Base-by-base conservation (phyloP, 768 basidiomycete species). In the Leucocoprinus sp. region DNA sequence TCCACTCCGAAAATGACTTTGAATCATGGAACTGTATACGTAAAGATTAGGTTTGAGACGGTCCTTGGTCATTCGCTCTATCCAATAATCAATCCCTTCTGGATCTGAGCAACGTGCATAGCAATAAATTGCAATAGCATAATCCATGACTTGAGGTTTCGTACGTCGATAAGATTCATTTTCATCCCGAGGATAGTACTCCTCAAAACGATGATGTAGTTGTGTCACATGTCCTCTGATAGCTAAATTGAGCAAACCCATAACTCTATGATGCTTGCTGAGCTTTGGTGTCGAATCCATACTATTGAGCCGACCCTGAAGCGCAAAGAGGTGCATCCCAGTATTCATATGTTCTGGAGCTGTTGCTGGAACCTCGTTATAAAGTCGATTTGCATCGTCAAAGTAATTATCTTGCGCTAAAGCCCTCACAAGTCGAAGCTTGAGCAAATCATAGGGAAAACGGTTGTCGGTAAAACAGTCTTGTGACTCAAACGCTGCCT, bases 11-110 rank as follows among this genome's bases (percentile, higher is more conserved):
- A 78, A 72, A 52, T 83, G 76, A 42, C 69, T 65, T 43, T 75
- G 64, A 29, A 92, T 64, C 47, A 90, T 66, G 50, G 73, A 72
- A 50, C 72, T 78, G 57, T 72, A 87, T 27, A 82, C 62, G 46
- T 75, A 62, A 28, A 63, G 56, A 55, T 84, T 75, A 2, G 85
- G 82, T 15, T 57, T 54, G 45, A 75, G 53, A 9, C 76, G 76
- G 18, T 66, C 68, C 11, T 66, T 55, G 18, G 65, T 50, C 71
- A 85, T 74, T 37, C 59, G 58, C 35, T 64, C 59, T 47, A 84
- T 50, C 80, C 80, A 81, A 55, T 41, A 26, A 50, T 72, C 68
- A 53, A 80, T 66, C 19, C 73, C 72, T 33, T 64, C 60, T 38
- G 70, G 59, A 54, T 83, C 68, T 9, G 70, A 66, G 3, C 59